Conservation (phyloP, 495 filamentous ascomycete species). For the Neurospora intermedia region DNA sequence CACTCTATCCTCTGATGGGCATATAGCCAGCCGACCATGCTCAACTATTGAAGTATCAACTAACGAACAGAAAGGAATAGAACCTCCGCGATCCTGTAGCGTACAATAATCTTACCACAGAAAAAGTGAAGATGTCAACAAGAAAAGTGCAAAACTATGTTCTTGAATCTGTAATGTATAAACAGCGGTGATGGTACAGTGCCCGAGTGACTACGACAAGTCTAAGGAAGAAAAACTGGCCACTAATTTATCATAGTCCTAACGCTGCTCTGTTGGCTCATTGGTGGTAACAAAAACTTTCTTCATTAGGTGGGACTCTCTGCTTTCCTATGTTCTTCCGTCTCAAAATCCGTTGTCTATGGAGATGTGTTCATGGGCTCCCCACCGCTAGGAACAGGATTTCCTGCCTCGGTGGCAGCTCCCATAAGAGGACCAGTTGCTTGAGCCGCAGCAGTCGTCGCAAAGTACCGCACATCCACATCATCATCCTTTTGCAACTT, state of each 20-base stretch:
- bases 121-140: neutral
- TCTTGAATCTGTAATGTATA: neutral
- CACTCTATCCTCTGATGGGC: neutral
- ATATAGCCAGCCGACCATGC: neutral
- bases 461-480: slow-evolving; percentile 96
- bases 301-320: slow-evolving; percentile 17
- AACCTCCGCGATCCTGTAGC: neutral
- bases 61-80: neutral
- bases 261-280: neutral
- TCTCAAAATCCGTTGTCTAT: slow-evolving; percentile 29
- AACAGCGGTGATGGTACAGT: neutral
- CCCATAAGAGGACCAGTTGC: slow-evolving; percentile 19
- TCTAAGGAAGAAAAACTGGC: neutral
- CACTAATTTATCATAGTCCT: neutral
- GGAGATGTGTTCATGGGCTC: slow-evolving; percentile 51
- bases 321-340: slow-evolving; percentile 11
- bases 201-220: neutral
- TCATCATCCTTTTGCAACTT: slow-evolving; percentile 94
- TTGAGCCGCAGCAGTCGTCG: slow-evolving; percentile 41
- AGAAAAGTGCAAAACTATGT: neutral
- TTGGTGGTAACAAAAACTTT: neutral
- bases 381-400: slow-evolving; percentile 24
- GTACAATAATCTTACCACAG: neutral
- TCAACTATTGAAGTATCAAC: neutral
- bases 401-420: neutral